phyloP scores from a whole-genome alignment of 2,329 filamentous ascomycete genomes.

The Sclerotiophoma versabilis region DNA sequence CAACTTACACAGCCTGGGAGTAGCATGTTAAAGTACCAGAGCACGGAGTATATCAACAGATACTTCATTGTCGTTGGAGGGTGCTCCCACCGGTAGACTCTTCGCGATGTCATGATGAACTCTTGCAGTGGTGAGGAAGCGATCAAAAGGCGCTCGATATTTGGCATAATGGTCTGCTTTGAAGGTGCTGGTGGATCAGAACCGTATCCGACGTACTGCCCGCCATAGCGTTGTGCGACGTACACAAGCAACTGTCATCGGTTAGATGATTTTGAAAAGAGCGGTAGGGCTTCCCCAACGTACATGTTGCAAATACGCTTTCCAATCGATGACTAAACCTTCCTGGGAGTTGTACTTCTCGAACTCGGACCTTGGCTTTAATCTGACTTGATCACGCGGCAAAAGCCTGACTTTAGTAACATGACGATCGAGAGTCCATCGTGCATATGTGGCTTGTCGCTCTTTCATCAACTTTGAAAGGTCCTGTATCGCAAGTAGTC shows the following conservation, averaged over 20 bases:
- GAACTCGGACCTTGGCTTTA: slow-evolving; percentile 34
- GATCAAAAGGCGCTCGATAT: slow-evolving; percentile 48
- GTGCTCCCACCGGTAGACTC: slow-evolving; percentile 49
- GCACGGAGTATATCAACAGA: slow-evolving; percentile 28
- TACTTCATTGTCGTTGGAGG: slow-evolving; percentile 41
- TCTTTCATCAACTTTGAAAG: slow-evolving; percentile 32
- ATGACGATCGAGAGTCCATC: slow-evolving; percentile 49
- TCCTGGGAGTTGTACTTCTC: slow-evolving; percentile 26
- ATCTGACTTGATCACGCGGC: slow-evolving; percentile 23
- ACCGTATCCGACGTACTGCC: slow-evolving; percentile 48
- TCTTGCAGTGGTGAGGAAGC: slow-evolving; percentile 48
- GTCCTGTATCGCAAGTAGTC: slow-evolving; percentile 24
- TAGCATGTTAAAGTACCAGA: slow-evolving; percentile 39
- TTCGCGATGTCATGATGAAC: slow-evolving; percentile 43
- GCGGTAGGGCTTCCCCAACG: slow-evolving; percentile 12
- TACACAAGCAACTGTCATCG: slow-evolving; percentile 35
- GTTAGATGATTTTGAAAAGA: slow-evolving; percentile 4
- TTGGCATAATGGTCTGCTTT: slow-evolving; percentile 45
- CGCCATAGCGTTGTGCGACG: slow-evolving; percentile 43
- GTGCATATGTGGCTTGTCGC: slow-evolving; percentile 44
- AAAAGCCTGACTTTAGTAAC: slow-evolving; percentile 43
- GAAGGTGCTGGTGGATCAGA: slow-evolving; percentile 38
- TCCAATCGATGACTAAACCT: slow-evolving; percentile 37
- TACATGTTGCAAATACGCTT: slow-evolving; percentile 35
- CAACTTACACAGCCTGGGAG: slow-evolving; percentile 37